phyloP scores from a whole-genome alignment of 352 stramenopile species.

The Pythium utonaiense region DNA sequence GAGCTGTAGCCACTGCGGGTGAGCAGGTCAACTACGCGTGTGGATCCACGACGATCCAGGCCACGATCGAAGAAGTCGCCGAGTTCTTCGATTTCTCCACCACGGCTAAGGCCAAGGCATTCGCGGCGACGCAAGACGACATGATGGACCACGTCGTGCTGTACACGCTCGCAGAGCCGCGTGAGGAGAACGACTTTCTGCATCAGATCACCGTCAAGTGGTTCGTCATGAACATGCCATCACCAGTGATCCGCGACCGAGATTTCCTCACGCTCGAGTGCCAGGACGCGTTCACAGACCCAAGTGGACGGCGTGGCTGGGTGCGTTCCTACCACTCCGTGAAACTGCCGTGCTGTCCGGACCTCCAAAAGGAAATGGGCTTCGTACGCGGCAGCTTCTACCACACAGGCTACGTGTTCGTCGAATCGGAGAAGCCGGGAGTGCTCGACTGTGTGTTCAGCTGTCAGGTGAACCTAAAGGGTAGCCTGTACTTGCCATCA shows the following conservation, averaged over 20 bases:
- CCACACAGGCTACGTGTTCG: slow-evolving; percentile 68
- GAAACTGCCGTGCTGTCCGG: slow-evolving; percentile 57
- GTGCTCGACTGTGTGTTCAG: slow-evolving; percentile 65
- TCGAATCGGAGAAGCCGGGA: slow-evolving; percentile 55
- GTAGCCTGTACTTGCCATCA: slow-evolving; percentile 39
- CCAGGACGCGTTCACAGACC: slow-evolving; percentile 67
- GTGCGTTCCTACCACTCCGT: slow-evolving; percentile 69
- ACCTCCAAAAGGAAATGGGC: slow-evolving; percentile 39
- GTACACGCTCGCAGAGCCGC: slow-evolving; percentile 49
- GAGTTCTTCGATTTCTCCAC: slow-evolving; percentile 63
- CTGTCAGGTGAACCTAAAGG: slow-evolving; percentile 64
- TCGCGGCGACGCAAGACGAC: slow-evolving; percentile 36
- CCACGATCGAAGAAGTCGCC: slow-evolving; percentile 57
- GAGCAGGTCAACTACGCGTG: slow-evolving; percentile 58
- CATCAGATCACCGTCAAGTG: slow-evolving; percentile 75
- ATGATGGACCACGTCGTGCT: slow-evolving; percentile 56
- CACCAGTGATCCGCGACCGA: slow-evolving; percentile 59
- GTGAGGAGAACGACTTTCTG: slow-evolving; percentile 30
- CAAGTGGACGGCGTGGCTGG: slow-evolving; percentile 57
- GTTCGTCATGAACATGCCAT: slow-evolving; percentile 49
- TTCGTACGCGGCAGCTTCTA: slow-evolving; percentile 68
- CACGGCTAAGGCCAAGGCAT: slow-evolving; percentile 46
- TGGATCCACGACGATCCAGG: slow-evolving; percentile 53
- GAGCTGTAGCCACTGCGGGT: slow-evolving; percentile 11
- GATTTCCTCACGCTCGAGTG: slow-evolving; percentile 76